Base-by-base conservation (phyloP, 176 grass and related monocot species). In the Eremochloa ophiuroides region DNA sequence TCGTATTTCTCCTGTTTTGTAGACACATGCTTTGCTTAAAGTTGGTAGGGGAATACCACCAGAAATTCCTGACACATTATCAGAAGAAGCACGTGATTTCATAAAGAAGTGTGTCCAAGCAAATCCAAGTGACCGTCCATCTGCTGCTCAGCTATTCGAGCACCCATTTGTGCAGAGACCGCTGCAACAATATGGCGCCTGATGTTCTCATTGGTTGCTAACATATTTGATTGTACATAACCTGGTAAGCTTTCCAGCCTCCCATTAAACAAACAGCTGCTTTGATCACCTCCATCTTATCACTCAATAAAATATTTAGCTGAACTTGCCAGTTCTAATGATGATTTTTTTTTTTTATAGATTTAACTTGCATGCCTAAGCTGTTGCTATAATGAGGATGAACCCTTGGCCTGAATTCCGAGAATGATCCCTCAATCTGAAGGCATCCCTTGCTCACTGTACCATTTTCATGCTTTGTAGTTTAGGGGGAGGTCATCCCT, bases 1-100 rank as follows among this genome's bases (percentile, higher is more conserved):
- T 43, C 50, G 10, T 47, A 22, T 74, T 62, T 68, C 39, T 39
- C 67, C 25, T 88, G 42, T 40, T 80, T 56, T 89, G 71, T 82
- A 97, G 95, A 78, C 66, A 55, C 48, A 84, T 61, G 95, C 90
- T 85, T 81, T 97, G 85, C 81, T 91, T 77, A 97, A 84, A 76
- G 93, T 97, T 78, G 95, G 95, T 37, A 83, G 78, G 30, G 92
- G 92, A 9, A 89, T 72, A 85, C 90, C 74, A 80, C 95, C 95
- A 8, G 81, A 77, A 26, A 91, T 97, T 29, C 95, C 95, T 1
- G 9, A 18, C 47, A 81, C 78, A 8, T 68, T 97, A 10, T 94
- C 92, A 64, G 77, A 77, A 86, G 94, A 91, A 65, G 94, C 94
- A 0, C 74, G 76, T 4, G 94, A 97, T 94, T 97, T 97, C 85